Base-by-base conservation (phyloP, 352 stramenopile species). In the Phytophthora cryptogea region DNA sequence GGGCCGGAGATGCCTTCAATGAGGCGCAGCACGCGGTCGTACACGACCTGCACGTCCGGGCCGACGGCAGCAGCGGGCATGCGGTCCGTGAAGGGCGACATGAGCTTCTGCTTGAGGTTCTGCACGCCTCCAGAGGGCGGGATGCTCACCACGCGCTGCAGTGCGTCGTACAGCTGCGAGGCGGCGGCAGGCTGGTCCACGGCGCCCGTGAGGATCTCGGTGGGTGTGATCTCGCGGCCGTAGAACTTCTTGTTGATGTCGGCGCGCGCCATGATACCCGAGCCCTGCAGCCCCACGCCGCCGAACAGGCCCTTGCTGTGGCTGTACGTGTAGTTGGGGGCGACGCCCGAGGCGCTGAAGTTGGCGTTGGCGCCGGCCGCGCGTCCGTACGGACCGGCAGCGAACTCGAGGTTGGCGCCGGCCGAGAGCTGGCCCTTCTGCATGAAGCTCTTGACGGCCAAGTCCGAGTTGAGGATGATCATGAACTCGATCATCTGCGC, bases 381-480 rank as follows among this genome's bases (percentile, higher is more conserved):
- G 41, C 86, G 86, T 32, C 86, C 86, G 63, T 93, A 95, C 7
- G 86, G 86, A 13, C 86, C 86, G 0, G 80, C 86, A 7, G 86
- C 86, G 41, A 95, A 90, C 59, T 94, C 84, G 36, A 95, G 68
- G 65, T 90, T 92, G 27, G 83, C 85, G 20, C 86, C 86, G 5
- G 80, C 81, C n/a, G 79, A 91, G n/a, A 94, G 65, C 58, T 94
- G 84, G 8, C 77, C 78, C 63, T 89, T 89, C 41, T 92, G 81
- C 76, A 91, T 91, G 59, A 95, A 95, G 60, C 71, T 88, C 72
- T 97, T 90, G 30, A 99, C 92, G 10, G 96, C 90, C 42, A 78
- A 74, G 39, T 98, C 90, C 57, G 87, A 98, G 88, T 98, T 98
- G 32, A 98, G 76, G 40, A 99, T 87, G 62, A 95, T 88, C 82